Evolutionary conservation across 1,139 yeast species (phyloP), one percentile per base, ranked within the genome.

Genomic region (Ogataea hybrid): DNA sequence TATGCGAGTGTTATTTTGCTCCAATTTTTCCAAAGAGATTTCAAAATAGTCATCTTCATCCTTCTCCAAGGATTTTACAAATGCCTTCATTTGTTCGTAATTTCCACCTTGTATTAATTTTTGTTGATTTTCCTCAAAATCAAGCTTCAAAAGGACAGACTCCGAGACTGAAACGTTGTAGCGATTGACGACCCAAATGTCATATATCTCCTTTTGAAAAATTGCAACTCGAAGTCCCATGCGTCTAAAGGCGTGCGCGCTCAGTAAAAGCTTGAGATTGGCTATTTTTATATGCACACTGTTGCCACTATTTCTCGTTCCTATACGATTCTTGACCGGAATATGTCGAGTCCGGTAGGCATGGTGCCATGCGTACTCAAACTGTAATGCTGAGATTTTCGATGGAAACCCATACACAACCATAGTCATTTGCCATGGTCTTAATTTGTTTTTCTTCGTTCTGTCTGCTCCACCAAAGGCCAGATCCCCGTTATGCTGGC

Each of bases 281-380:
- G 76, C 88, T 14, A 84, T 42, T 41, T 73, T 72, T 39, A 73
- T 70, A 44, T 71, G 77, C 2, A 82, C 42, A 1, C 72, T 59
- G 32, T 67, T 52, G 11, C 76, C 71, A 23, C 58, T 49, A 4
- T 48, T 47, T 7, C 48, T 51, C 15, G 37, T 37, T 30, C 46
- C 53, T 8, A 72, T 50, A 39, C 66, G 49, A 12, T 49, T 46
- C 1, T 60, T 63, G 0, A 51, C 52, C 1, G 63, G 53, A 4
- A 84, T 79, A 55, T 77, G 87, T 33, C 89, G 67, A 0, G 94
- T 81, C 39, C 68, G 71, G 48, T 79, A 69, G 1, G 84, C 70
- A 59, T 85, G 92, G 53, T 86, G 95, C 77, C 86, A 80, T 1
- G 94, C 90, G 61, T 83, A 87, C 53, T 81, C 77, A 56, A 79